Conservation (phyloP, 306 rosid species). For the Leucaena leucocephala region DNA sequence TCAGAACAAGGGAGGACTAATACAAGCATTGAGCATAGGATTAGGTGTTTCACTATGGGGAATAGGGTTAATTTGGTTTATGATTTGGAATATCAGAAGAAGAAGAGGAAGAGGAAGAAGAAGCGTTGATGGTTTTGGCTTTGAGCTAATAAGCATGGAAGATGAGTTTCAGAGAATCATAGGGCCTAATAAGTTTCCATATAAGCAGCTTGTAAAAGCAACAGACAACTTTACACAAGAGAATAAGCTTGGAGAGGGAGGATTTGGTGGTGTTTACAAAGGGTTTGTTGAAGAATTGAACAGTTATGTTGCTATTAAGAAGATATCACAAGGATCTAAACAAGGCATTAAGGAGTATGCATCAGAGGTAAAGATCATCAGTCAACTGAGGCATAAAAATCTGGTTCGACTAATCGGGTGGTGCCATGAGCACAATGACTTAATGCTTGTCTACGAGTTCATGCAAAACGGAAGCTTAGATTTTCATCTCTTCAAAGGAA, state of each 20-base stretch:
- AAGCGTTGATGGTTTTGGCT: conserved; percentile 12
- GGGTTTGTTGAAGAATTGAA: neutral
- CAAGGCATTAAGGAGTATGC: conserved; percentile 18
- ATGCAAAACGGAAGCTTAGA: conserved; percentile 51
- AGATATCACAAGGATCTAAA: conserved; percentile 9
- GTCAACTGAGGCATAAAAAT: conserved; percentile 31
- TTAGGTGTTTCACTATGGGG: conserved; percentile 17
- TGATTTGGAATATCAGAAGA: conserved; percentile 25
- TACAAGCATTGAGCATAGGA: conserved; percentile 34
- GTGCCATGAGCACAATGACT: conserved; percentile 43
- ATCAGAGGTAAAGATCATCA: conserved; percentile 27
- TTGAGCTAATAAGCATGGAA: conserved; percentile 30
- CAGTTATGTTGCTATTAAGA: conserved; percentile 22
- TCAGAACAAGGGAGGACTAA: neutral
- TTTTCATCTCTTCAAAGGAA: conserved; percentile 35
- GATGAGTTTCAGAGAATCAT: conserved; percentile 36
- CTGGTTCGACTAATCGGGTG: conserved; percentile 48
- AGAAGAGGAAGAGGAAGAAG: conserved; percentile 2
- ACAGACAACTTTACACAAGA: conserved; percentile 43
- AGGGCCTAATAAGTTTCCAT: conserved; percentile 41
- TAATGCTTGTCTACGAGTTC: conserved; percentile 48
- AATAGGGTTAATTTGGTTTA: conserved; percentile 20
- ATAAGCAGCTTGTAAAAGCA: conserved; percentile 41
- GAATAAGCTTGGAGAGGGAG: conserved; percentile 49
- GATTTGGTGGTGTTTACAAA: conserved; percentile 44